These are phyloP conservation scores for Hypholoma fasciculare DNA, from an alignment of 768 basidiomycete genomes.

Conservation along the genomic window DNA sequence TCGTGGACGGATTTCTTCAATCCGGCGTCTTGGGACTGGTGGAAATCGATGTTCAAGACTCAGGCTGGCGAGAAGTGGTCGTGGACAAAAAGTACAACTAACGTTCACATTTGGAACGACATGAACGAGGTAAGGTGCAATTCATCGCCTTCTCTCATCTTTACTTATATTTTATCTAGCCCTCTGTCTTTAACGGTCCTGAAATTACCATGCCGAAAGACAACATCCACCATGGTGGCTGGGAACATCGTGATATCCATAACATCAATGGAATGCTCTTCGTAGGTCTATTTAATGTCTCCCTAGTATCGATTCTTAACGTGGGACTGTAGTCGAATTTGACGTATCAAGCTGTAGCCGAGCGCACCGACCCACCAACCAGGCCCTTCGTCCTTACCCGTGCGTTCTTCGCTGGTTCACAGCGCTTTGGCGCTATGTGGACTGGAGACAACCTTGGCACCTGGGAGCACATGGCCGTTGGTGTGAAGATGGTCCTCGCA, in stretches of 20 bases:
- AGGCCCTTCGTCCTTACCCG: constrained; percentile 96
- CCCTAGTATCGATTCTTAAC: background rate
- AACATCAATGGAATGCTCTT: constrained; percentile 97
- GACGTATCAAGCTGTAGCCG: constrained; percentile 77
- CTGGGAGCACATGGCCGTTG: constrained; percentile 96
- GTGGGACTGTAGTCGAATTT: constrained; percentile 63
- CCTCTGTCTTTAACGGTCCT: constrained; percentile 98
- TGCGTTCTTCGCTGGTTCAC: constrained; percentile 93
- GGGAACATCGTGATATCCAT: constrained; percentile 98
- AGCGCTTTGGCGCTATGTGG: constrained; percentile 97
- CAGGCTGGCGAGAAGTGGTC: constrained; percentile 58
- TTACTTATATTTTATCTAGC: constrained; percentile 37
- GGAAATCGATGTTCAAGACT: constrained; percentile 81
- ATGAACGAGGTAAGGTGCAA: constrained; percentile 86
- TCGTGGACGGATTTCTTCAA: constrained; percentile 99
- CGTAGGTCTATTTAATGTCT: constrained; percentile 39
- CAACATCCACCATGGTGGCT: constrained; percentile 84
- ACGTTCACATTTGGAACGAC: constrained; percentile 96
- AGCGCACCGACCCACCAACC: constrained; percentile 71
- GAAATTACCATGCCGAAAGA: constrained; percentile 79
- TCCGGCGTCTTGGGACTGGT: constrained; percentile 86
- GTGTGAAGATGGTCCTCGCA: constrained; percentile 90
- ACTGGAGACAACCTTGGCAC: constrained; percentile 97
- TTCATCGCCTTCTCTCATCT: background rate
- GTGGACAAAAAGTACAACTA: constrained; percentile 79